A percentile compares a stretch with the other conserved stretches of the same genome.
Evolutionary conservation across 495 filamentous ascomycete species (phyloP).

Genomic region (Penicilliopsis zonata): DNA sequence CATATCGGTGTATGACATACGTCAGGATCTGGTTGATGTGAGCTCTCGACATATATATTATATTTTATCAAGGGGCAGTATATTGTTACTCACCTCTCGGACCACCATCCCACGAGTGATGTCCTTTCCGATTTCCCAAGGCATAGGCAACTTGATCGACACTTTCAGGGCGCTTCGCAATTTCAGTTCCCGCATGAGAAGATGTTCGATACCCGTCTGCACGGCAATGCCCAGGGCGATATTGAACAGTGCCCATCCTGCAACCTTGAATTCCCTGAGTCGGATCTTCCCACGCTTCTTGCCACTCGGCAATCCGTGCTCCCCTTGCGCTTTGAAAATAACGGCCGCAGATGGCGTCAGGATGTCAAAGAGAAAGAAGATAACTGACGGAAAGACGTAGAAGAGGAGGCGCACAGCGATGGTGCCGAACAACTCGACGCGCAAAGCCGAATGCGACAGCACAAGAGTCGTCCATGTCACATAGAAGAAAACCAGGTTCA

Average conservation of each 20-base stretch:
- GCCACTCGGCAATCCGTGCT: conserved; percentile 47
- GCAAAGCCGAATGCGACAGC: conserved; percentile 59
- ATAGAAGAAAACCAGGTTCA: conserved; percentile 86
- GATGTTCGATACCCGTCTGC: conserved; percentile 46
- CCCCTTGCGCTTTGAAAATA: conserved; percentile 57
- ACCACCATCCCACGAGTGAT: conserved; percentile 35
- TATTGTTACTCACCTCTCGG: conserved; percentile 36
- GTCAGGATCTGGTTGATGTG: conserved; percentile 24
- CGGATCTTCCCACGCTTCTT: conserved; percentile 28
- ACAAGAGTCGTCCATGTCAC: conserved; percentile 80
- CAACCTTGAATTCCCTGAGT: conserved; percentile 20
- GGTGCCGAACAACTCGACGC: conserved; percentile 64
- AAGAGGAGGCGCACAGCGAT: conserved; percentile 55
- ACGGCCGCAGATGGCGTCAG: conserved; percentile 53
- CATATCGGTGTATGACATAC: conserved; percentile 63
- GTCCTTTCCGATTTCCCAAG: conserved; percentile 46
- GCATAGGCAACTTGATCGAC: conserved; percentile 45
- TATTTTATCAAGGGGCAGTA: neutral
- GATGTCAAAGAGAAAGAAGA: conserved; percentile 66
- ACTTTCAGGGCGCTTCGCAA: conserved; percentile 46
- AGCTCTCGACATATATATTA: neutral
- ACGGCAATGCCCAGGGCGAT: conserved; percentile 41
- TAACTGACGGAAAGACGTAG: conserved; percentile 58
- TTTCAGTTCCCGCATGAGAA: conserved; percentile 36
- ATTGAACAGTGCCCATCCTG: conserved; percentile 54